phyloP scores from a whole-genome alignment of 2,329 filamentous ascomycete genomes.

The Epicoccum sorghinum region DNA sequence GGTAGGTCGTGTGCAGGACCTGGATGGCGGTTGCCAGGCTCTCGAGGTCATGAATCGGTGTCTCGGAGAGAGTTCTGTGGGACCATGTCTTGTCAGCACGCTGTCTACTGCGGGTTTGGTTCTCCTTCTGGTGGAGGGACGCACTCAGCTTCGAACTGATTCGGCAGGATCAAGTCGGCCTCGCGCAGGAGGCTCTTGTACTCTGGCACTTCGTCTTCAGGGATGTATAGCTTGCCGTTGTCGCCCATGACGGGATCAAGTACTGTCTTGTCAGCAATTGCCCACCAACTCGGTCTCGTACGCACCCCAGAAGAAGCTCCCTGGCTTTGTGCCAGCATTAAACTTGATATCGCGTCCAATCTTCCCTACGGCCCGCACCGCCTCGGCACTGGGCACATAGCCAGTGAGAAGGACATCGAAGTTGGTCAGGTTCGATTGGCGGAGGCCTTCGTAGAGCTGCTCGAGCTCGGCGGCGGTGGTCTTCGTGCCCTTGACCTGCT shows the following conservation, averaged over 20 bases:
- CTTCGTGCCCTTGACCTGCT: conserved; percentile 83
- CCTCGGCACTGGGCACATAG: conserved; percentile 87
- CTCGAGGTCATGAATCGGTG: conserved; percentile 77
- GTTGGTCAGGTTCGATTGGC: conserved; percentile 80
- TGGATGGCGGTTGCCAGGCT: conserved; percentile 77
- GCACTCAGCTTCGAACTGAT: conserved; percentile 96
- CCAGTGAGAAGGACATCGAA: conserved; percentile 96
- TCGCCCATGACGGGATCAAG: conserved; percentile 99
- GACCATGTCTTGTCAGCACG: not conserved
- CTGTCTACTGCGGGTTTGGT: too few relatives aligned
- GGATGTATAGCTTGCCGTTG: conserved; percentile 89
- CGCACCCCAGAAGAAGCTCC: conserved; percentile 86
- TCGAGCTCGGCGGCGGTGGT: conserved; percentile 81
- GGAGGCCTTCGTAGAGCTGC: conserved; percentile 83
- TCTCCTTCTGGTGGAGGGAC: conserved; percentile 32
- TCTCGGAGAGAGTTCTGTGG: conserved; percentile 77
- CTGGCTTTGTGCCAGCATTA: conserved; percentile 66
- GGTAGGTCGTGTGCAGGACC: conserved; percentile 75
- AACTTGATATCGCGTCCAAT: conserved; percentile 82
- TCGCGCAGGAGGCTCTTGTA: conserved; percentile 81
- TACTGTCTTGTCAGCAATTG: conserved; percentile 56
- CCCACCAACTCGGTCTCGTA: not conserved
- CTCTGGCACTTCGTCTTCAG: conserved; percentile 86
- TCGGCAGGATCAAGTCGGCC: conserved; percentile 91
- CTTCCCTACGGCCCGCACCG: conserved; percentile 80